Evolutionary conservation across 352 stramenopile species (phyloP).

Genomic region (Globisporangium emineosum): DNA sequence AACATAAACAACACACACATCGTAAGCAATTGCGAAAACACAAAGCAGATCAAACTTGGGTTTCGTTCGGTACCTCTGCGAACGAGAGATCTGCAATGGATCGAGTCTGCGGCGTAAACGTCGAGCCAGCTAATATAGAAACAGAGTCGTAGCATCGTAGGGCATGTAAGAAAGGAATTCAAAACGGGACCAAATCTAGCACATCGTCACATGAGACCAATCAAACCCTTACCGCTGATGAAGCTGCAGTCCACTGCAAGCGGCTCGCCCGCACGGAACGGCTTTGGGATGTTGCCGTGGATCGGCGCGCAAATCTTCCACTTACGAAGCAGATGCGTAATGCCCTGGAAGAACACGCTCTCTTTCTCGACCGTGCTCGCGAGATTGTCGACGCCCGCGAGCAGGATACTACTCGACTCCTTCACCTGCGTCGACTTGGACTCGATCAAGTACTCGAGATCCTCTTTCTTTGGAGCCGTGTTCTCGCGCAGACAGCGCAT

Average conservation of each 20-base stretch:
- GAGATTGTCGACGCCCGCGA: constrained; percentile 67
- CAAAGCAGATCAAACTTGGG: neutral
- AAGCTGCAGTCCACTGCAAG: constrained; percentile 86
- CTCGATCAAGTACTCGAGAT: constrained; percentile 77
- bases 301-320: constrained; percentile 87
- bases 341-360: constrained; percentile 80
- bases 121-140: constrained; percentile 52
- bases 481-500: constrained; percentile 87
- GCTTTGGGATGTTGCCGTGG: constrained; percentile 85
- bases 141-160: constrained; percentile 3
- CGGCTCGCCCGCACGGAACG: constrained; percentile 78
- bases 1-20: neutral
- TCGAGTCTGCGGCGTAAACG: constrained; percentile 65
- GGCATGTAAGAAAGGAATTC: neutral
- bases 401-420: constrained; percentile 70
- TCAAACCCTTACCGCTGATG: constrained; percentile 48
- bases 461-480: constrained; percentile 74
- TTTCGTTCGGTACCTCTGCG: constrained; percentile 51
- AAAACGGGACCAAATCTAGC: neutral
- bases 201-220: neutral
- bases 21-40: neutral
- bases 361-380: constrained; percentile 75
- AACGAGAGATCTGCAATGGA: constrained; percentile 78
- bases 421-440: constrained; percentile 74
- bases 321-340: constrained; percentile 74